A percentile compares a stretch with the other conserved stretches of the same genome.
Conservation (phyloP, 2,329 filamentous ascomycete genomes). For the Didymella keratinophila region DNA sequence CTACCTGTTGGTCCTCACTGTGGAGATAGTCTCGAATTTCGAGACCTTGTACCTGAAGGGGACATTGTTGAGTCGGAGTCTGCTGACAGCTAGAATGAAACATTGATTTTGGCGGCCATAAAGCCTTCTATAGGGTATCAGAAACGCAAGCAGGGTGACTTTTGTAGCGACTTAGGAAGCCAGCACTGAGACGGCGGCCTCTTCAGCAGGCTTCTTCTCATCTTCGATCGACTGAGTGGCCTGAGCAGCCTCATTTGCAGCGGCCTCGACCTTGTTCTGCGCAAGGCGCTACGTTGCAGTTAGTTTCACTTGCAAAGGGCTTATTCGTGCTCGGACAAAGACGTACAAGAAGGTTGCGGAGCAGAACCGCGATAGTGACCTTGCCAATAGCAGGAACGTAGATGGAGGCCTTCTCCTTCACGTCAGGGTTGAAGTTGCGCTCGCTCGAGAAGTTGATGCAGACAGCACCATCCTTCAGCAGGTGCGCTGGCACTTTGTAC, state of each 20-base stretch:
- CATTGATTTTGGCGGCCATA: conserved; percentile 23
- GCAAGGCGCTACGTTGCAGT: conserved; percentile 49
- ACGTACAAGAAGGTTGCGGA: conserved; percentile 87
- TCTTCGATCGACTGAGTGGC: conserved; percentile 11
- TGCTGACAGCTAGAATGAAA: neutral
- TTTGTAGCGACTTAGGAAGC: neutral
- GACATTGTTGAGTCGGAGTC: neutral
- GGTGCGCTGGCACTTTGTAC: conserved; percentile 86
- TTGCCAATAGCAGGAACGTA: conserved; percentile 98
- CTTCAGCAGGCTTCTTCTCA: conserved; percentile 29
- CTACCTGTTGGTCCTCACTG: neutral
- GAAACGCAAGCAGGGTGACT: conserved; percentile 7
- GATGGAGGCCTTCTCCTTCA: conserved; percentile 95
- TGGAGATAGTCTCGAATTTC: neutral
- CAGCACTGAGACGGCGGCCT: conserved; percentile 24
- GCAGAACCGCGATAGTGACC: conserved; percentile 90
- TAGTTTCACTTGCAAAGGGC: no score
- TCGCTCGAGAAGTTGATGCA: conserved; percentile 98
- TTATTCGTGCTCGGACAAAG: neutral
- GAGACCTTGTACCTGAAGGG: neutral
- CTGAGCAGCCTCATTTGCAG: conserved; percentile 14
- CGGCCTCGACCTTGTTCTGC: conserved; percentile 52
- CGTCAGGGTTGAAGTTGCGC: conserved; percentile 88
- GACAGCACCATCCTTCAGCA: conserved; percentile 89
- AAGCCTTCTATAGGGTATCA: conserved; percentile 42